Evolutionary conservation across 2,329 filamentous ascomycete genomes (phyloP).

Genomic region (Stemphylium vesicarium): DNA sequence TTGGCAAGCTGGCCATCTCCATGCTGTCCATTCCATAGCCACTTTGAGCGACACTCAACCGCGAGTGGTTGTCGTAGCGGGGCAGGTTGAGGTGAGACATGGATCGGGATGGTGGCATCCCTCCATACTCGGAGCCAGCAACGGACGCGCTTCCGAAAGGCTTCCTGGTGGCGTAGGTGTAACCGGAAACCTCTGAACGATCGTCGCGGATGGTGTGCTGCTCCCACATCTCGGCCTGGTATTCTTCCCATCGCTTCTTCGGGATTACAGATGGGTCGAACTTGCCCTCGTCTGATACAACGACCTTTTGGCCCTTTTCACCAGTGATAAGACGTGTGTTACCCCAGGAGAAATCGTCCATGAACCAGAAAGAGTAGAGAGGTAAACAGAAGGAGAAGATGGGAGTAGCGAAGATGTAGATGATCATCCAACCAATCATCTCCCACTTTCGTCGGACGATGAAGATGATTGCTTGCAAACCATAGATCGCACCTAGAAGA

Average conservation of each 20-base stretch:
- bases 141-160: conserved; percentile 58
- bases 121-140: conserved; percentile 69
- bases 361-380: conserved; percentile 97
- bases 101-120: conserved; percentile 58
- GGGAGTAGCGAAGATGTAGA: conserved; percentile 90
- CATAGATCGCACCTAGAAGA: conserved; percentile 92
- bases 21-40: conserved; percentile 59
- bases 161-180: conserved; percentile 87
- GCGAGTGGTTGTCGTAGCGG: conserved; percentile 52
- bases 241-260: conserved; percentile 99
- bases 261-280: conserved; percentile 93
- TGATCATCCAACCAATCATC: conserved; percentile 99
- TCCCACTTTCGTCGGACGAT: conserved; percentile 97
- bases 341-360: conserved; percentile 99
- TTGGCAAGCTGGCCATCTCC: conserved; percentile 80
- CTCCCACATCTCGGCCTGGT: conserved; percentile 97
- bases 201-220: conserved; percentile 85
- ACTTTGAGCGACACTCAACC: conserved; percentile 65
- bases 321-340: conserved; percentile 97
- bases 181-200: conserved; percentile 86
- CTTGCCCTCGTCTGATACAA: conserved; percentile 96
- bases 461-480: conserved; percentile 96
- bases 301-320: conserved; percentile 88
- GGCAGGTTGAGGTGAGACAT: conserved; percentile 66
- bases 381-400: conserved; percentile 91